phyloP scores from a whole-genome alignment of 805 yeast species.

The Starmerella ratchasimensis region DNA sequence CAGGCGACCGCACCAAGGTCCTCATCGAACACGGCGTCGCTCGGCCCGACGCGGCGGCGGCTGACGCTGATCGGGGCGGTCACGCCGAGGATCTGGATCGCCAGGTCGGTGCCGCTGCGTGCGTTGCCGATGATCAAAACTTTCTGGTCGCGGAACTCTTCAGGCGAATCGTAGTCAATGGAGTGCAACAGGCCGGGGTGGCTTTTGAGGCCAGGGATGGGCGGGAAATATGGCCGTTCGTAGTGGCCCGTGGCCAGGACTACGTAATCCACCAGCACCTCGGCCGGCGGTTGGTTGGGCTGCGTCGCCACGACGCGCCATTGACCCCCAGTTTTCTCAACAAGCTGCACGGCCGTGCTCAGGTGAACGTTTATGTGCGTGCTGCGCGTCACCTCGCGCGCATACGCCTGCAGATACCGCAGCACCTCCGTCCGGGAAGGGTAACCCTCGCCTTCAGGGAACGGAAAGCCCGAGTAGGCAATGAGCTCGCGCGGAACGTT shows the following conservation, averaged over 20 bases:
- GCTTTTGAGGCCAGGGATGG: slow-evolving; percentile 32
- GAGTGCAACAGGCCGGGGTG: slow-evolving; percentile 36
- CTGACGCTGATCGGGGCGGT: slow-evolving; percentile 37
- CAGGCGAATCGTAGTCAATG: slow-evolving; percentile 38
- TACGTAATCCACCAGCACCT: slow-evolving; percentile 39
- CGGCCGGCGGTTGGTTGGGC: neutral
- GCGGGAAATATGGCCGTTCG: slow-evolving; percentile 47
- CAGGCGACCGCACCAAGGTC: slow-evolving; percentile 28
- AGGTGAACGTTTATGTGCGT: slow-evolving; percentile 28
- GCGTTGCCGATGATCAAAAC: slow-evolving; percentile 59
- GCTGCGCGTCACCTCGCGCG: slow-evolving; percentile 29
- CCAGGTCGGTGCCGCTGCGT: slow-evolving; percentile 63
- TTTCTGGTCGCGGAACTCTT: slow-evolving; percentile 31
- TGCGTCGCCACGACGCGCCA: slow-evolving; percentile 30
- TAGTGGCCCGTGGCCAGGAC: slow-evolving; percentile 52
- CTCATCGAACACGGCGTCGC: slow-evolving; percentile 27
- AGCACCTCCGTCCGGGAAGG: slow-evolving; percentile 49
- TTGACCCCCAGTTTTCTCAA: slow-evolving; percentile 25
- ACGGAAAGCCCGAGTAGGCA: slow-evolving; percentile 46
- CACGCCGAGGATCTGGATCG: slow-evolving; percentile 41
- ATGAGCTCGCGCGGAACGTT: slow-evolving; percentile 52
- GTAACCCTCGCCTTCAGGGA: slow-evolving; percentile 36
- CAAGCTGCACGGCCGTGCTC: slow-evolving; percentile 36
- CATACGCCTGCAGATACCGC: slow-evolving; percentile 43
- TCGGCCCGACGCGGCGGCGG: slow-evolving; percentile 32